Conservation (phyloP, 1,284 basidiomycete species). For the Trametes sp. region DNA sequence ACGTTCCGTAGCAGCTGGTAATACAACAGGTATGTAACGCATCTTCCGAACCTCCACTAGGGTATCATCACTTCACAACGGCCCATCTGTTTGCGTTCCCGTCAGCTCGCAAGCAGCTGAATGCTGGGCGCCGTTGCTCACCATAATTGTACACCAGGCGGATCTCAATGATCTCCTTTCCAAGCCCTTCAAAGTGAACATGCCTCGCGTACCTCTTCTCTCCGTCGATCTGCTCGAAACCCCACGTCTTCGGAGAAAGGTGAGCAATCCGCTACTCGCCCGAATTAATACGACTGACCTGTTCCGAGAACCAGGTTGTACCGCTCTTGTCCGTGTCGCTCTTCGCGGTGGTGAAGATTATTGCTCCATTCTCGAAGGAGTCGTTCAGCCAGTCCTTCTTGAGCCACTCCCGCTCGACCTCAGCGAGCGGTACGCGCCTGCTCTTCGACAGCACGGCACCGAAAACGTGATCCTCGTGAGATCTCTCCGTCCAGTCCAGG, state of each 20-base stretch:
- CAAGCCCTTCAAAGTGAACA: conserved; percentile 70
- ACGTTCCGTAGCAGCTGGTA: not conserved
- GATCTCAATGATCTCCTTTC: conserved; percentile 62
- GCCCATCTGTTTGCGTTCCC: conserved; percentile 17
- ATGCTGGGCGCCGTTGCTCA: conserved; percentile 35
- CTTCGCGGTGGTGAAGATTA: conserved; percentile 43
- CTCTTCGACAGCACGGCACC: conserved; percentile 61
- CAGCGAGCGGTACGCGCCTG: conserved; percentile 42
- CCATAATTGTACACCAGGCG: conserved; percentile 75
- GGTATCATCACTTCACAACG: conserved; percentile 15
- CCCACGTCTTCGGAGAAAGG: conserved; percentile 63
- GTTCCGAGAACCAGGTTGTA: conserved; percentile 46
- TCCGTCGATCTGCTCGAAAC: conserved; percentile 66
- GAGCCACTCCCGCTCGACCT: conserved; percentile 45
- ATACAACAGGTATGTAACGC: conserved; percentile 28
- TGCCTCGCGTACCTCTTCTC: conserved; percentile 69
- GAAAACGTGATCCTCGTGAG: conserved; percentile 61
- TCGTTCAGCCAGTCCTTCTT: conserved; percentile 48
- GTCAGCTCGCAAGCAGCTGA: not conserved
- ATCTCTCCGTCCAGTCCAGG: conserved; percentile 58
- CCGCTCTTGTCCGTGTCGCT: conserved; percentile 49
- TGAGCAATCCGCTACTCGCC: not conserved
- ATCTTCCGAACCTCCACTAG: conserved; percentile 14
- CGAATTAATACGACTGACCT: conserved; percentile 38
- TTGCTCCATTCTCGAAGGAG: conserved; percentile 40